phyloP scores from a whole-genome alignment of 805 yeast species.

The Torulaspora maleeae region DNA sequence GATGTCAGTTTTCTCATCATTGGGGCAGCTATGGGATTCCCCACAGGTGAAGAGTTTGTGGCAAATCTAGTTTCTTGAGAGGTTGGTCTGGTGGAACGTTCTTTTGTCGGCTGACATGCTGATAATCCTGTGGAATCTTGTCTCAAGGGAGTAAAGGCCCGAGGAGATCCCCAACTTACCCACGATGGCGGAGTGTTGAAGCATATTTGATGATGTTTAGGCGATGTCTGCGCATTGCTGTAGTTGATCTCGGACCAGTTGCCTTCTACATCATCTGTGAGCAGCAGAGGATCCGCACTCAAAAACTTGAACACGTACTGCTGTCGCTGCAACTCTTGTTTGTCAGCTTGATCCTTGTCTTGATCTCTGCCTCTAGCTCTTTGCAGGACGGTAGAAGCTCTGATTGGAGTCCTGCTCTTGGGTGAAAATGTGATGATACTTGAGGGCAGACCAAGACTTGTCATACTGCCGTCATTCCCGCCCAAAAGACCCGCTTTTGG shows the following conservation, averaged over 20 bases:
- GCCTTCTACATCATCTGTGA: constrained; percentile 30
- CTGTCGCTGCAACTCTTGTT: constrained; percentile 12
- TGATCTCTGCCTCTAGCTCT: not conserved
- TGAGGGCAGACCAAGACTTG: constrained; percentile 4
- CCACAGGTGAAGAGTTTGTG: constrained; percentile 6
- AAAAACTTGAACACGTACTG: constrained; percentile 32
- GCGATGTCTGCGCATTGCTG: constrained; percentile 19
- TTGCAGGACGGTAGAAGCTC: constrained; percentile 1
- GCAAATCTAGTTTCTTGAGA: constrained; percentile 5
- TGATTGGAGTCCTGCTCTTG: constrained; percentile 8
- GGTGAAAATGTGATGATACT: constrained; percentile 16
- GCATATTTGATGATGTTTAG: constrained; percentile 15
- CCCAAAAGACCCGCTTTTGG: constrained; percentile 11
- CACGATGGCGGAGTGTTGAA: constrained; percentile 34
- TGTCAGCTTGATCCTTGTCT: constrained; percentile 5
- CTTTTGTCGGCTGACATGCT: constrained; percentile 3
- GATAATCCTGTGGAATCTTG: constrained; percentile 10
- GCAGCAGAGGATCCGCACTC: constrained; percentile 33
- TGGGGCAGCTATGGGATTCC: constrained; percentile 1
- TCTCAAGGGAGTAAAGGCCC: constrained; percentile 19
- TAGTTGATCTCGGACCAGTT: constrained; percentile 22
- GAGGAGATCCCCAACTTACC: constrained; percentile 28
- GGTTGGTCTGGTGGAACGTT: not conserved
- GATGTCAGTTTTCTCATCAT: not conserved
- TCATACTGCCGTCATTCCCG: constrained; percentile 8